A percentile compares a stretch with the other conserved stretches of the same genome.
Evolutionary conservation across 176 grass and related monocot species (phyloP).

Genomic region (Phyllostachys edulis): DNA sequence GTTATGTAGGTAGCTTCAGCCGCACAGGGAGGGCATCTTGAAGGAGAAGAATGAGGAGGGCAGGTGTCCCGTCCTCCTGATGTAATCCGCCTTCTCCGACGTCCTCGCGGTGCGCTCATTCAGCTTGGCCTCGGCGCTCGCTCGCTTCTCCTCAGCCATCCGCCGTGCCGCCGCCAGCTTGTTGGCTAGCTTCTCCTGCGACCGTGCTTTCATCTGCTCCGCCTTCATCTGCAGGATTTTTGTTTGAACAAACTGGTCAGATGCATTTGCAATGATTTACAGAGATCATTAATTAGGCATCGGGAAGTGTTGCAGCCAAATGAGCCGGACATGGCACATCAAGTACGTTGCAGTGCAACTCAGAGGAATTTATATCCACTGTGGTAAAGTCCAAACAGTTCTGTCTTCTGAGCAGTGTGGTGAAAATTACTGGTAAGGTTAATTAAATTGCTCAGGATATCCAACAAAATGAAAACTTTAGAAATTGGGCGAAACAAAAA

Average conservation of each 20-base stretch:
- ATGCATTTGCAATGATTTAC: background rate
- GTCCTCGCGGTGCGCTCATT: constrained; percentile 67
- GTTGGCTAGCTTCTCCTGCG: constrained; percentile 70
- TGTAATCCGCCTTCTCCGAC: constrained; percentile 73
- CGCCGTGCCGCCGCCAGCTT: constrained; percentile 51
- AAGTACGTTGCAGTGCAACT: background rate
- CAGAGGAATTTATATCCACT: background rate
- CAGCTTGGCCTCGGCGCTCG: constrained; percentile 62
- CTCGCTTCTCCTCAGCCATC: constrained; percentile 73
- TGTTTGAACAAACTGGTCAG: background rate
- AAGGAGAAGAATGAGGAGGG: constrained; percentile 79
- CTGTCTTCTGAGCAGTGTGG: background rate
- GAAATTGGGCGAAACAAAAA: background rate
- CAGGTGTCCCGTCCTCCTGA: constrained; percentile 80
- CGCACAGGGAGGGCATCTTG: constrained; percentile 81
- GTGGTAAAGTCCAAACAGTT: background rate
- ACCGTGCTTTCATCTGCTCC: constrained; percentile 73
- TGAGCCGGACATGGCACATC: background rate
- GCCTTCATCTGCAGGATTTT: constrained; percentile 58
- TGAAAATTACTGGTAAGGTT: background rate
- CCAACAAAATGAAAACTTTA: background rate
- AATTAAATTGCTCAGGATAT: background rate
- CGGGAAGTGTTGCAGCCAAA: background rate
- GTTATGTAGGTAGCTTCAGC: constrained; percentile 17
- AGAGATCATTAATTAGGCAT: background rate